Percentiles rank a stretch among this genome's conserved stretches.
These are phyloP conservation scores for Neurospora sp. DNA, from an alignment of 2,329 filamentous ascomycete genomes.

Conservation along the genomic window DNA sequence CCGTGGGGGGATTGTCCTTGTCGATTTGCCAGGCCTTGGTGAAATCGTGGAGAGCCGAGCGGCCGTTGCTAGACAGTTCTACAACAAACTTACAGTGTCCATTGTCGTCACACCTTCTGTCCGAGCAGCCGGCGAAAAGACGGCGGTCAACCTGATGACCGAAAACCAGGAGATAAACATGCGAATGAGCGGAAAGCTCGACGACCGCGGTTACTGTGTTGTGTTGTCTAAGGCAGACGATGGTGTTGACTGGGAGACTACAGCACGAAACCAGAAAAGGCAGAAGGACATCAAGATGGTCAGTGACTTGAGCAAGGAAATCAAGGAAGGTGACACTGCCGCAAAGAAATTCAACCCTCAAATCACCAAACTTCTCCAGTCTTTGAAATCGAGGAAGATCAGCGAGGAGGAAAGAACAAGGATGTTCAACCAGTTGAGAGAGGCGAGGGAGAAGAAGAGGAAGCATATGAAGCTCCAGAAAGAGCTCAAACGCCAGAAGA, in stretches of 20 bases:
- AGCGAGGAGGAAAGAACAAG: not conserved
- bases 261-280: not conserved
- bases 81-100: conserved; percentile 3
- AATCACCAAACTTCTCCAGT: not conserved
- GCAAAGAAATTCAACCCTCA: not conserved
- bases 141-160: conserved; percentile 6
- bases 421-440: not conserved
- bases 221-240: conserved; percentile 12
- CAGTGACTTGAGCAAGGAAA: not conserved
- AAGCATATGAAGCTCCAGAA: not conserved
- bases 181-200: conserved; percentile 7
- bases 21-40: conserved; percentile 10
- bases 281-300: not conserved
- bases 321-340: not conserved
- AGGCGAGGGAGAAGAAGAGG: not conserved
- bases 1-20: conserved; percentile 5
- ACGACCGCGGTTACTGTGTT: conserved; percentile 8
- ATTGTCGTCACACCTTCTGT: conserved; percentile 8
- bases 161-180: conserved; percentile 6
- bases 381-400: not conserved
- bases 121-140: conserved; percentile 9
- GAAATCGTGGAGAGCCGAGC: conserved; percentile 7
- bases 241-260: conserved; percentile 4
- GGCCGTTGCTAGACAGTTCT: conserved; percentile 4
- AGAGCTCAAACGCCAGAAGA: not conserved